phyloP scores from a whole-genome alignment of 441 rosid species.

The Kokia cookei region DNA sequence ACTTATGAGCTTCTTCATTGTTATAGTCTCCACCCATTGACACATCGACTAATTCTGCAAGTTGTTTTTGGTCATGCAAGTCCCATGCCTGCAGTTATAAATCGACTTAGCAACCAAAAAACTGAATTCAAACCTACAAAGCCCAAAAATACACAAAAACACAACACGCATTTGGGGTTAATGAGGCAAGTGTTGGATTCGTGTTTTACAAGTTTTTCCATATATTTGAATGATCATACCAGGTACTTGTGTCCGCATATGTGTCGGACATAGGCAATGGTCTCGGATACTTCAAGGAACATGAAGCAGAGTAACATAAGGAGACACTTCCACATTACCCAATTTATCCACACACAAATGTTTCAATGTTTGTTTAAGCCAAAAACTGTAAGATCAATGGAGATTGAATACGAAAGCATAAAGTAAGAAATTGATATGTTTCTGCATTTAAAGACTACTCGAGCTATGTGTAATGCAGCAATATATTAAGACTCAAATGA shows the following conservation, averaged over 20 bases:
- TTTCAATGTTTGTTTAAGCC: not conserved
- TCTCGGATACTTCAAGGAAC: not conserved
- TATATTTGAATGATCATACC: not conserved
- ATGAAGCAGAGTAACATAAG: not conserved
- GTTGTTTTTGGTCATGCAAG: conserved; percentile 27
- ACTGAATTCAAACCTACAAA: not conserved
- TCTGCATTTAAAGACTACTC: not conserved
- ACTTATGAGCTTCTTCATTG: conserved; percentile 38
- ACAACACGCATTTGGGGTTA: not conserved
- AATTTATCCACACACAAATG: not conserved
- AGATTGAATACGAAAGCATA: not conserved
- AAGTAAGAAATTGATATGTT: not conserved
- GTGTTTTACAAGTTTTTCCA: not conserved
- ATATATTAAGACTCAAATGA: not conserved
- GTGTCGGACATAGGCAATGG: not conserved
- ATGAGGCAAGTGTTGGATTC: not conserved
- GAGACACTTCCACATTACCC: not conserved
- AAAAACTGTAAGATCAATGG: not conserved
- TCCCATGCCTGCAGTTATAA: conserved; percentile 43
- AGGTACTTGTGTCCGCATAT: not conserved
- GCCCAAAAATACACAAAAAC: not conserved
- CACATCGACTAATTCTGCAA: conserved; percentile 26
- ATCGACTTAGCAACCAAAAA: not conserved
- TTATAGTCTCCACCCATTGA: conserved; percentile 26
- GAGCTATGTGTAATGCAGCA: not conserved